Evolutionary conservation across 192 early-diverging fungal genomes (phyloP), one percentile per base, ranked within the genome.

Genomic region (Backusella macrospora): DNA sequence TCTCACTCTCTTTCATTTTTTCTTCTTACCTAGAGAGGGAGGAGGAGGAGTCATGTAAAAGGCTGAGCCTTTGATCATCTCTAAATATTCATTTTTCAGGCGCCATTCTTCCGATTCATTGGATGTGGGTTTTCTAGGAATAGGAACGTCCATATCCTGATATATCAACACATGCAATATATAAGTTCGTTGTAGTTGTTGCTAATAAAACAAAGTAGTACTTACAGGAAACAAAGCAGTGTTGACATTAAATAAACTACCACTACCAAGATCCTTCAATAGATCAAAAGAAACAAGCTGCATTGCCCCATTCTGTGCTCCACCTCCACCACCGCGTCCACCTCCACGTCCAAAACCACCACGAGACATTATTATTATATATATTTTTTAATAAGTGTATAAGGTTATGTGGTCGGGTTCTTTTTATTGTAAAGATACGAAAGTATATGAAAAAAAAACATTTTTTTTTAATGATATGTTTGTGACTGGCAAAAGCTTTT

Each of bases 201-300:
- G 4, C 59, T 46, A 69, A 62, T 21, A n/a, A 5, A 39, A 38
- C 37, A 3, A 43, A 10, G 10, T 8, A 47, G 10, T 21, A 62
- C 73, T 68, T 75, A 80, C 78, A 44, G 78, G 78, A 76, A 80
- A 80, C 6, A 80, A 59, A 12, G 65, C 78, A 23, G 73, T 74
- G 43, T 80, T 74, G 2, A 75, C 78, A 69, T 80, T 80, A 42
- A 80, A 80, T 45, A 80, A n/a, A 55, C 68, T 59, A 38, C 71
- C 71, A 16, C 67, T 63, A 26, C 78, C 74, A 34, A 75, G 70
- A 80, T 80, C 78, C 13, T 72, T 67, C 63, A 80, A 52, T 21
- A 80, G 23, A 40, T 80, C 78, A 69, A 76, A 81, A 12, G 80
- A 77, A 6, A 81, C 70, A 2, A 76, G 63, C 21, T 73, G 71